Base-by-base conservation (phyloP, 2,329 filamentous ascomycete species). In the Talaromyces sp. region DNA sequence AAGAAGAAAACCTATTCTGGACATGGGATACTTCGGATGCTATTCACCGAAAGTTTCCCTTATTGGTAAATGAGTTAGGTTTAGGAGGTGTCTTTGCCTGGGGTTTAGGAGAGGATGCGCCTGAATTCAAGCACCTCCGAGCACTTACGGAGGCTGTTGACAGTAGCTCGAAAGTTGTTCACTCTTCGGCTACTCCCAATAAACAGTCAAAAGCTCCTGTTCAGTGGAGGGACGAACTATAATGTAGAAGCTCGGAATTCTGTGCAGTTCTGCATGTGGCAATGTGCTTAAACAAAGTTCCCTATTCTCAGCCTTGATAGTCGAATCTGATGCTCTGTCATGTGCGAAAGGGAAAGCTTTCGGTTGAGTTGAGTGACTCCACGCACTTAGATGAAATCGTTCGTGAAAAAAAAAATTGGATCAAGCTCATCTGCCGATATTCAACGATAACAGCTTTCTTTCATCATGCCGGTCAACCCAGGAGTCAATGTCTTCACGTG, bases 71-170 rank as follows among this genome's bases (percentile, higher is more conserved):
- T 24, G 72, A 73, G 19, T 76, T 78, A 64, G 73, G 73, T 0
- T 70, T 86, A 1, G 83, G 83, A 3, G 83, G 84, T 4, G 78
- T 83, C 9, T 82, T 86, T 75, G 83, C 81, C 0, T 87, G 84
- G 84, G 82, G 80, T 41, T 70, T 87, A 65, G 83, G 77, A 0
- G 80, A 84, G 69, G 84, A 87, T 62, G 72, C 70, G 33, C 68
- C 68, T 11, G 69, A 70, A 11, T 78, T 71, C 69, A 66, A 60
- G 27, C 79, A 80, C 69, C 64, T 82, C 13, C 71, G 69, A 64
- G 70, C 72, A 3, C 74, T 79, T 65, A 70, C 65, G 54, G 48
- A 37, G 9, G 45, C 39, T 47, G 11, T 66, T 35, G 39, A 41
- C 19, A 35, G 58, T 59, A 33, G 56, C 48, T 47, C 45, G 39